Evolutionary conservation across 805 yeast species (phyloP), one percentile per base, ranked within the genome.

Genomic region (Metschnikowia colocasiae): DNA sequence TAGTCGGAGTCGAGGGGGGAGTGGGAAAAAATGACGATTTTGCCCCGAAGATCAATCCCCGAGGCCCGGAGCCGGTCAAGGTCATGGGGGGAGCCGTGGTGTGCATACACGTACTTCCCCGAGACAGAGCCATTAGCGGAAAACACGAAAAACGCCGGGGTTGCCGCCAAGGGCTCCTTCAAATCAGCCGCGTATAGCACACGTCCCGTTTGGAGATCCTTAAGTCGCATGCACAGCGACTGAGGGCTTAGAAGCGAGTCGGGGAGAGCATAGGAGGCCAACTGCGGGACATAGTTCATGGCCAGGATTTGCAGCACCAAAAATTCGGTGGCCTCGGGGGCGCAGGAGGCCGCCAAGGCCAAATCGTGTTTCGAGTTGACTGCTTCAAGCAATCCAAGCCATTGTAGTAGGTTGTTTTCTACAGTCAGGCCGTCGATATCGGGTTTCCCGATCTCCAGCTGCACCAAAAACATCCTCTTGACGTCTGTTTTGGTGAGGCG

Each of bases 401-500:
- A 65, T 45, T 47, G 32, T 31, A 53, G 55, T 23, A 71, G 54
- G 36, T 59, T 55, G 31, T 67, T 60, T 45, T 64, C 70, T 8
- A 56, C 55, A 29, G 61, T 54, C 26, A 47, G 49, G 16, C 56
- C 56, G 25, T 52, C 59, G 2, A 25, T 20, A 16, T 46, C 57
- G 22, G 50, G 52, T 5, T 35, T 34, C 5, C 56, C 56, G 38
- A 52, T 41, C 22, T 47, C 50, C 56, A 55, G 56, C 39, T 51
- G 56, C 18, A 60, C 68, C 42, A 87, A 59, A 53, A 76, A 82
- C 16, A 80, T 63, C 29, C 96, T 71, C 54, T 85, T 82, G 26
- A 85, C 74, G 52, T 90, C 97, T 8, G 81, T 75, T 46, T 74
- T 75, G 2, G 95, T 83, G 41, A 87, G 60, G 45, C 71, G 76